These are phyloP conservation scores for Penicillium herquei DNA, from an alignment of 495 filamentous ascomycete species.

Conservation along the genomic window DNA sequence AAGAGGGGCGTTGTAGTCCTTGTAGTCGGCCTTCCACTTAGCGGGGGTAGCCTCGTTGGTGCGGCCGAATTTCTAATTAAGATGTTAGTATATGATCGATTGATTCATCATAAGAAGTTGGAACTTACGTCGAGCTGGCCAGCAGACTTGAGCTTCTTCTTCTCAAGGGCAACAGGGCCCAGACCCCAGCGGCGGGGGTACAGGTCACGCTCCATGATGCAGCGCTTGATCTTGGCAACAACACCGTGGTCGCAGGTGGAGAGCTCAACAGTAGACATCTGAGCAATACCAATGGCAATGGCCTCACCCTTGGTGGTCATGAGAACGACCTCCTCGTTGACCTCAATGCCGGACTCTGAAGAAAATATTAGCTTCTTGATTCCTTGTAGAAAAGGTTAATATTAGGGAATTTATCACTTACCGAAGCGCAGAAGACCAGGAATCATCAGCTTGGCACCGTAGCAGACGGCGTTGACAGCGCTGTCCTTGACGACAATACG, in stretches of 20 bases:
- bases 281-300: constrained; percentile 90
- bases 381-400: not conserved
- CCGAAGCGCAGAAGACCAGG: constrained; percentile 88
- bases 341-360: constrained; percentile 78
- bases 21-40: constrained; percentile 86
- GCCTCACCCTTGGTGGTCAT: constrained; percentile 99
- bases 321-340: constrained; percentile 88
- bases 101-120: not conserved
- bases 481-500: constrained; percentile 97
- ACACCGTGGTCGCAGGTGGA: constrained; percentile 92
- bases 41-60: constrained; percentile 88
- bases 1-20: constrained; percentile 68
- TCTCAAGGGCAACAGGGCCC: constrained; percentile 84
- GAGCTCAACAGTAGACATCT: constrained; percentile 93
- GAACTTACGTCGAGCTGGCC: constrained; percentile 83
- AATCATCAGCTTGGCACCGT: constrained; percentile 97
- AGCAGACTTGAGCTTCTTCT: constrained; percentile 98
- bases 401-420: constrained; percentile 34
- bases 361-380: constrained; percentile 20
- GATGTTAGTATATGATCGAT: constrained; percentile 8
- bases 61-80: constrained; percentile 75
- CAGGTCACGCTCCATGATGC: constrained; percentile 97
- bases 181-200: constrained; percentile 95
- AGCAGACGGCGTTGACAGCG: constrained; percentile 92
- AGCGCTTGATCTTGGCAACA: constrained; percentile 95